phyloP scores from a whole-genome alignment of 768 basidiomycete genomes.

The Auricularia cornea region DNA sequence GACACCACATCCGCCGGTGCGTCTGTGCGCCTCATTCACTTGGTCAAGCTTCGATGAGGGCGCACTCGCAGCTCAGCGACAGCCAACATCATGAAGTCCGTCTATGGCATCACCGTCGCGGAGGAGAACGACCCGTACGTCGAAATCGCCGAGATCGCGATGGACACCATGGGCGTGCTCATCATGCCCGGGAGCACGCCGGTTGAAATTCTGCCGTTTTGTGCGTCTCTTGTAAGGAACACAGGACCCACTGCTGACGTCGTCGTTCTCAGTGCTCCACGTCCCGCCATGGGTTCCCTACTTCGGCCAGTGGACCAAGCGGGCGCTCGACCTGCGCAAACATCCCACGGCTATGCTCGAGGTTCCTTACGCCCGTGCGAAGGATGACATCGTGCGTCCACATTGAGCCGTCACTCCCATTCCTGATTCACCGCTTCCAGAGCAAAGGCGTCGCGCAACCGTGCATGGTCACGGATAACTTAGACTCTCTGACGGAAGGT shows the following conservation, averaged over 20 bases:
- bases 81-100: slow-evolving; percentile 29
- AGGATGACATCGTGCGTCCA: background rate
- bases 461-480: background rate
- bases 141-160: slow-evolving; percentile 17
- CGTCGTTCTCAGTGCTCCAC: background rate
- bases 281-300: background rate
- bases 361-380: background rate
- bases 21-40: background rate
- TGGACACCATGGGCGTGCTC: slow-evolving; percentile 14
- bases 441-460: background rate
- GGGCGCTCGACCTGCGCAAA: background rate
- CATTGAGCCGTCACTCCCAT: background rate
- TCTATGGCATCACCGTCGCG: slow-evolving; percentile 33
- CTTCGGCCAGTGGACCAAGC: background rate
- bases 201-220: slow-evolving; percentile 25
- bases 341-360: background rate
- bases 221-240: slow-evolving; percentile 14
- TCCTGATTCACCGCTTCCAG: no score
- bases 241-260: no score
- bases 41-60: no score
- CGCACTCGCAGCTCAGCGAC: slow-evolving; percentile 28
- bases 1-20: background rate
- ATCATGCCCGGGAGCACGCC: slow-evolving; percentile 24
- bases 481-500: background rate
- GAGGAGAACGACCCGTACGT: slow-evolving; percentile 30